phyloP scores from a whole-genome alignment of 2,329 filamentous ascomycete genomes.

The Calonectria pseudoreteaudii region DNA sequence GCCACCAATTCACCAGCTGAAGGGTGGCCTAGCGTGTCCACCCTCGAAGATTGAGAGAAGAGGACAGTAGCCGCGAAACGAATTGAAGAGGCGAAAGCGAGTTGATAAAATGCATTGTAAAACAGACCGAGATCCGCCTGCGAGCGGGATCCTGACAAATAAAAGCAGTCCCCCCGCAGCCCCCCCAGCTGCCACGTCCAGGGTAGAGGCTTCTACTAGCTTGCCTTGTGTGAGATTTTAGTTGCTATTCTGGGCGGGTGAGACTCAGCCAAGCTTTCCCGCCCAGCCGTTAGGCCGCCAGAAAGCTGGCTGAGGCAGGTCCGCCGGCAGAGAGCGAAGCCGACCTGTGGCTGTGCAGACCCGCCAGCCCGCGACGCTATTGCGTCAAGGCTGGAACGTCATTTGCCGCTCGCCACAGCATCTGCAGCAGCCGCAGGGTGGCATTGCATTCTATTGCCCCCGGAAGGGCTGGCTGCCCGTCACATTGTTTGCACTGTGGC shows the following conservation, averaged over 20 bases:
- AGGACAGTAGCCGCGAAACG: not conserved
- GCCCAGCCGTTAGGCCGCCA: not conserved
- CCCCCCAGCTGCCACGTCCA: not conserved
- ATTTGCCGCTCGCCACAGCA: not conserved
- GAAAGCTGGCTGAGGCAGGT: too few relatives aligned
- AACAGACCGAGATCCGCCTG: not conserved
- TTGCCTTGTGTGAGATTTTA: slow-evolving; percentile 22
- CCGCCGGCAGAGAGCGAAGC: not conserved
- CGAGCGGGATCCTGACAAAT: not conserved
- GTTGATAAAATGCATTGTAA: not conserved
- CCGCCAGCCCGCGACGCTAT: not conserved
- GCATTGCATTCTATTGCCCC: not conserved
- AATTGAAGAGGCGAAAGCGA: not conserved
- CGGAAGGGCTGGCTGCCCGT: not conserved
- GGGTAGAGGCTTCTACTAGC: not conserved
- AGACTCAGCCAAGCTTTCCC: not conserved
- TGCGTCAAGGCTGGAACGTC: not conserved
- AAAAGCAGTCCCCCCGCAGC: not conserved
- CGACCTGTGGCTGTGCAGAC: slow-evolving; percentile 10
- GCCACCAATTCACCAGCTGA: not conserved
- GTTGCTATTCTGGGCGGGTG: slow-evolving; percentile 13
- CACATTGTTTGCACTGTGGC: not conserved
- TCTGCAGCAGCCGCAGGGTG: not conserved
- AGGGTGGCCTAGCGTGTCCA: not conserved
- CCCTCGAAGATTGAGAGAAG: not conserved